Conservation (phyloP, 202 grass and related monocot genomes). For the Cymbopogon flexuosus region DNA sequence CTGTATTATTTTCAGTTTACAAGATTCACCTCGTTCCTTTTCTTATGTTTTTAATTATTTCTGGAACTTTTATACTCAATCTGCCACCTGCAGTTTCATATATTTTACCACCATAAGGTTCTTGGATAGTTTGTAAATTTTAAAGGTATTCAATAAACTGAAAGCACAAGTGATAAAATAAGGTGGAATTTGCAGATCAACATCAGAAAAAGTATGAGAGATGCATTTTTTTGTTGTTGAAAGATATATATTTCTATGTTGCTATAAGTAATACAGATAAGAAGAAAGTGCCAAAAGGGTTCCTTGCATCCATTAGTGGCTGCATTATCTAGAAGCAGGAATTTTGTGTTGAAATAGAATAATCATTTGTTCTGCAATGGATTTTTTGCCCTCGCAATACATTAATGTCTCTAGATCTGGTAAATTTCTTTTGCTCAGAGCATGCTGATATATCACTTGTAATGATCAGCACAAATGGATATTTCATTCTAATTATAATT, state of each 20-base stretch:
- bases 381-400: background rate
- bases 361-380: background rate
- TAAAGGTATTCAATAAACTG: background rate
- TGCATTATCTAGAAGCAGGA: constrained; percentile 16
- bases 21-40: background rate
- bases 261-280: background rate
- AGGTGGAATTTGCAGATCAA: background rate
- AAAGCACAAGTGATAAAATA: background rate
- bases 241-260: background rate
- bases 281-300: constrained; percentile 15
- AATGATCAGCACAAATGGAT: constrained; percentile 3
- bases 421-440: constrained; percentile 4
- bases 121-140: constrained; percentile 1
- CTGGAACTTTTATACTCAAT: background rate
- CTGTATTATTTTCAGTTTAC: constrained; percentile 20
- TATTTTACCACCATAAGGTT: background rate
- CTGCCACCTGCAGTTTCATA: too few relatives aligned
- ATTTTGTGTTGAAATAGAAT: background rate
- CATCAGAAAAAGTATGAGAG: background rate
- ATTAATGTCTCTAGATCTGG: background rate
- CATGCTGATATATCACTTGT: constrained; percentile 11
- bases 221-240: background rate
- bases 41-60: background rate
- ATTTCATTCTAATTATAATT: constrained; percentile 8
- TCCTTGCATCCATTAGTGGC: background rate